A percentile compares a stretch with the other conserved stretches of the same genome.
phyloP scores from a whole-genome alignment of 192 early-diverging fungal species.

The Gorgonomyces haynaldii region DNA sequence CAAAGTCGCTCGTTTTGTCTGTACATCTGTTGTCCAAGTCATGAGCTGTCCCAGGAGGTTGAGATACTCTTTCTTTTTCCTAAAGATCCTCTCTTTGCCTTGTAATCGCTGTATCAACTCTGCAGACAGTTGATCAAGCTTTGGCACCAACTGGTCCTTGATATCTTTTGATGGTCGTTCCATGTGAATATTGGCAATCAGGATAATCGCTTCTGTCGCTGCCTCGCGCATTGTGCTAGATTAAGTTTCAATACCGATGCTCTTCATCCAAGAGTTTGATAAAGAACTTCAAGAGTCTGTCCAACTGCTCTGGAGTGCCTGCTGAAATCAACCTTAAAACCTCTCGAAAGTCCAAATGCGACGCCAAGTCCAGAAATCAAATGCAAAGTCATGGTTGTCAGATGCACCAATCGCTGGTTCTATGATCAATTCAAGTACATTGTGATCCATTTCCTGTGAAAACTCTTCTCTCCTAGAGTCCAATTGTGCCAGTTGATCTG shows the following conservation, averaged over 20 bases:
- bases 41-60: conserved; percentile 8
- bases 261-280: conserved; percentile 37
- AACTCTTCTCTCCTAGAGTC: conserved; percentile 34
- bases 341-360: conserved; percentile 27
- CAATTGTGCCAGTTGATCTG: conserved; percentile 35
- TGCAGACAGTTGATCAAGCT: too few species aligned
- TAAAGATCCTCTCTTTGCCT: too few species aligned
- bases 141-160: too few species aligned
- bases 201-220: too few species aligned
- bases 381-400: conserved; percentile 37
- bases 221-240: too few species aligned
- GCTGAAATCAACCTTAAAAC: conserved; percentile 18
- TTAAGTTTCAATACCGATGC: conserved; percentile 32
- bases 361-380: conserved; percentile 34
- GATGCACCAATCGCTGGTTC: conserved; percentile 34
- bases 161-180: too few species aligned
- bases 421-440: conserved; percentile 4
- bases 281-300: conserved; percentile 29
- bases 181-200: too few species aligned
- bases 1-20: too few species aligned
- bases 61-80: too few species aligned
- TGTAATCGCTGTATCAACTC: too few species aligned
- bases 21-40: too few species aligned
- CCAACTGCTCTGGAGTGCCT: conserved; percentile 12
- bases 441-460: conserved; percentile 10